A percentile compares a stretch with the other conserved stretches of the same genome.
Conservation (phyloP, 1,284 basidiomycete genomes). For the Fomitopsis pinicola region DNA sequence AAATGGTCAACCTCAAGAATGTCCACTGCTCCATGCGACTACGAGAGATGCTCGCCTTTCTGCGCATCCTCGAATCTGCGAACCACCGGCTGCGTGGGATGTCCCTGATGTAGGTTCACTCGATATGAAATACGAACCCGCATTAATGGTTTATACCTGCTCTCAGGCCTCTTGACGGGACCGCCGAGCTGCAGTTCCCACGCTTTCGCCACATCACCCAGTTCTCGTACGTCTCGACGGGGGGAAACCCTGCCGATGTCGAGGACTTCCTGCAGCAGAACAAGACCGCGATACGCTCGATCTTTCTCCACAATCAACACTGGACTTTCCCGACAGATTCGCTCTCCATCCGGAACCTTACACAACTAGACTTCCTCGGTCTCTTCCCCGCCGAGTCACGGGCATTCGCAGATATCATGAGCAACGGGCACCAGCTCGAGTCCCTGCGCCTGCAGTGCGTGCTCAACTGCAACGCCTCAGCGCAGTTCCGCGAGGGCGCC, state of each 20-base stretch:
- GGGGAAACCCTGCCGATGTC: slow-evolving; percentile 33
- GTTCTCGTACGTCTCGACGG: slow-evolving; percentile 45
- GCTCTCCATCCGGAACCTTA: slow-evolving; percentile 58
- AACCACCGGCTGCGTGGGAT: slow-evolving; percentile 50
- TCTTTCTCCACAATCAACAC: slow-evolving; percentile 49
- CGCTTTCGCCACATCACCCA: slow-evolving; percentile 55
- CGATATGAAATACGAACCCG: neutral
- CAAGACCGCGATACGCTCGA: slow-evolving; percentile 46
- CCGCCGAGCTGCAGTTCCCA: slow-evolving; percentile 48
- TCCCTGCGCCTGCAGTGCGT: slow-evolving; percentile 49
- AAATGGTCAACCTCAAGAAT: slow-evolving; percentile 51
- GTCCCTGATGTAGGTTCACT: slow-evolving; percentile 43
- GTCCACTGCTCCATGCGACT: slow-evolving; percentile 57
- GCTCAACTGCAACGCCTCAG: slow-evolving; percentile 44
- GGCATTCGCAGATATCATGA: slow-evolving; percentile 54
- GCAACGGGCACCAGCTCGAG: slow-evolving; percentile 58
- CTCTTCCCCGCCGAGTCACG: slow-evolving; percentile 46
- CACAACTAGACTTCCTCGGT: slow-evolving; percentile 56
- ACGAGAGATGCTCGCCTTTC: slow-evolving; percentile 47
- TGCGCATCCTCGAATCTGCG: slow-evolving; percentile 46
- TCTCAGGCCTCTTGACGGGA: slow-evolving; percentile 44
- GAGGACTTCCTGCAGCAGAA: slow-evolving; percentile 50
- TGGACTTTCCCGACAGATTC: slow-evolving; percentile 54
- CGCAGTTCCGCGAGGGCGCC: slow-evolving; percentile 43
- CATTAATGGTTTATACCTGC: slow-evolving; percentile 1